Evolutionary conservation across 768 basidiomycete genomes (phyloP).

Genomic region (Hemileccinum rubropunctum): DNA sequence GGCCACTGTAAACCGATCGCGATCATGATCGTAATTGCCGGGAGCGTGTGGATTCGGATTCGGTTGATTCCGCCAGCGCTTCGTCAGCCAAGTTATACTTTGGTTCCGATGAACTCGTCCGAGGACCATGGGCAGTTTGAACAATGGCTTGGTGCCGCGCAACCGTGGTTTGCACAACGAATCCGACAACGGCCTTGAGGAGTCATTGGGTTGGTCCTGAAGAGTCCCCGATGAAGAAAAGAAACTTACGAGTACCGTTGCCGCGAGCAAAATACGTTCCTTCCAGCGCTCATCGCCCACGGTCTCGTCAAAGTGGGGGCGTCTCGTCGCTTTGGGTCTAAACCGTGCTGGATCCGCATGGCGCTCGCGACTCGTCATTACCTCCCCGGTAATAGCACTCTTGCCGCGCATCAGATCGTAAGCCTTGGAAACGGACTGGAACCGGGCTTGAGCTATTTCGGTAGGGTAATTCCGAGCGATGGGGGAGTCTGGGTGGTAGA

Average conservation of each 20-base stretch:
- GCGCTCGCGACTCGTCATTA: slow-evolving; percentile 13
- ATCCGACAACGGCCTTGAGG: slow-evolving; percentile 26
- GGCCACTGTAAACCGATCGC: not conserved
- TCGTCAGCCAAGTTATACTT: slow-evolving; percentile 16
- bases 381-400: slow-evolving; percentile 22
- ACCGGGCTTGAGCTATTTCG: slow-evolving; percentile 57
- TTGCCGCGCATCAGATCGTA: slow-evolving; percentile 64
- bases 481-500: slow-evolving; percentile 76
- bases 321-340: slow-evolving; percentile 33
- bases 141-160: slow-evolving; percentile 32
- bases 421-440: slow-evolving; percentile 65
- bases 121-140: slow-evolving; percentile 10
- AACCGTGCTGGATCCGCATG: slow-evolving; percentile 40
- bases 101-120: slow-evolving; percentile 1
- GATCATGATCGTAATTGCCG: slow-evolving; percentile 2
- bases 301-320: slow-evolving; percentile 47
- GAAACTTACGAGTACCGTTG: slow-evolving; percentile 46
- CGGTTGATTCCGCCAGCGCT: slow-evolving; percentile 18
- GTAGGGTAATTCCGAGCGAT: slow-evolving; percentile 40
- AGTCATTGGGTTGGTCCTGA: not conserved
- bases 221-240: not conserved
- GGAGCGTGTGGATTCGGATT: not conserved
- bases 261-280: slow-evolving; percentile 57
- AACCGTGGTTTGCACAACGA: slow-evolving; percentile 33
- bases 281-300: slow-evolving; percentile 61